phyloP scores from a whole-genome alignment of 2,329 filamentous ascomycete species.

The Trichoderma aggressivum region DNA sequence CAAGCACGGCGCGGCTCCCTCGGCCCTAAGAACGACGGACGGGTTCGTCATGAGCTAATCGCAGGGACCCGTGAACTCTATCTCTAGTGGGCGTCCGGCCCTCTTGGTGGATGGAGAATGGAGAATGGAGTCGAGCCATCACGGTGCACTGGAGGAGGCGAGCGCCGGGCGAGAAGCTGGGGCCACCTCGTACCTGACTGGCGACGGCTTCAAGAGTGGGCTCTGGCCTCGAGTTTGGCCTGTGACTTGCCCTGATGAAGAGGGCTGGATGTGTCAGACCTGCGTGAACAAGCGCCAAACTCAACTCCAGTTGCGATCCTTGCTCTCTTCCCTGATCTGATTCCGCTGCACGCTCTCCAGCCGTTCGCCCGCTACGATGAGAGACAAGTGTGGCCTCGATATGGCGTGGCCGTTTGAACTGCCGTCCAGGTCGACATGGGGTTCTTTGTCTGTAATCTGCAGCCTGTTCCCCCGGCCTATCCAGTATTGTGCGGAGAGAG shows the following conservation, averaged over 20 bases:
- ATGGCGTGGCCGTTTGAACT: not conserved
- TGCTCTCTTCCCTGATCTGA: not conserved
- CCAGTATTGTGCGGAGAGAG: not conserved
- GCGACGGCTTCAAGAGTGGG: not conserved
- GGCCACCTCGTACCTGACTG: not conserved
- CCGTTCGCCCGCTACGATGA: not conserved
- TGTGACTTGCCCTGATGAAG: not conserved
- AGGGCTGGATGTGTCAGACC: conserved; percentile 12
- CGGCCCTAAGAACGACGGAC: not conserved
- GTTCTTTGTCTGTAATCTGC: not conserved
- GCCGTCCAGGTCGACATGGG: not conserved
- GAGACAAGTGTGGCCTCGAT: conserved; percentile 2
- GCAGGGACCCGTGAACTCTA: conserved; percentile 13
- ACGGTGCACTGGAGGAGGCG: not conserved
- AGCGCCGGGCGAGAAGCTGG: not conserved
- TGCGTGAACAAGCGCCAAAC: conserved; percentile 11
- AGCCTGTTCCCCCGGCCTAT: not conserved
- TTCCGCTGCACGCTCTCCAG: not conserved
- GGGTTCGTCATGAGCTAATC: not conserved
- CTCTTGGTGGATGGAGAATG: not conserved
- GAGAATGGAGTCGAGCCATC: too few relatives aligned
- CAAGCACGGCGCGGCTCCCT: not conserved
- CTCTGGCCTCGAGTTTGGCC: not conserved
- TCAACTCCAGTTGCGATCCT: not conserved
- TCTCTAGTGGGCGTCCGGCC: not conserved